Conservation (phyloP, 2,329 filamentous ascomycete species). For the Trichoderma guizhouense region DNA sequence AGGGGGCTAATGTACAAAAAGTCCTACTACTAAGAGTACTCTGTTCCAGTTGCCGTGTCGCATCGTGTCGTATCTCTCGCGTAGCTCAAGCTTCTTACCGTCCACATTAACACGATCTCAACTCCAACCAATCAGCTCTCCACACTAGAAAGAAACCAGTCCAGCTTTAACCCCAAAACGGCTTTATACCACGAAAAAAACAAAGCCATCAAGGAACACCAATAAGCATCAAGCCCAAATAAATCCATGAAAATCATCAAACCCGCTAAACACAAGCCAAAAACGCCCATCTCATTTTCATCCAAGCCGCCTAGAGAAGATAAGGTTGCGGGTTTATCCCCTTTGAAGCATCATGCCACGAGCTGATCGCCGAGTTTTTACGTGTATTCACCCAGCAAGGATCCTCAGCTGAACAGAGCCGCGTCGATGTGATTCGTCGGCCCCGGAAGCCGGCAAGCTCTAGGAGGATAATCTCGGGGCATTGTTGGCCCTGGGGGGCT, state of each 20-base stretch:
- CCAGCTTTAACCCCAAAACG: background rate
- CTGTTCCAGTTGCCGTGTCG: background rate
- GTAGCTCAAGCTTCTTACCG: background rate
- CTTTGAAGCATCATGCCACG: constrained; percentile 10
- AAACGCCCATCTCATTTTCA: background rate
- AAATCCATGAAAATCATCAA: background rate
- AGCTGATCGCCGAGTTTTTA: background rate
- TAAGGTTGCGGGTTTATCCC: background rate
- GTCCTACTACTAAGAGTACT: background rate
- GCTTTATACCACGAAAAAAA: constrained; percentile 15
- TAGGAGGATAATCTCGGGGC: background rate
- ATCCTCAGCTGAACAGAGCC: background rate
- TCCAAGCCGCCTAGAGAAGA: background rate
- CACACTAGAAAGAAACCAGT: background rate
- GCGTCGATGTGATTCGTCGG: background rate
- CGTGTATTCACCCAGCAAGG: background rate
- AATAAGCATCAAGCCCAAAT: background rate
- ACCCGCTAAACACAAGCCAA: background rate
- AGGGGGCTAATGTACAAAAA: background rate
- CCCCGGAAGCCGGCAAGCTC: background rate
- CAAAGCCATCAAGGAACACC: background rate
- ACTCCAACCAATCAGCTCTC: background rate
- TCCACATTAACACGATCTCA: background rate
- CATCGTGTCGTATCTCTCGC: background rate
- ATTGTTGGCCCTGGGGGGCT: background rate